Percentiles rank a stretch among this genome's conserved stretches.
Evolutionary conservation across 352 stramenopile species (phyloP).

Genomic region (Pythium phragmitis): DNA sequence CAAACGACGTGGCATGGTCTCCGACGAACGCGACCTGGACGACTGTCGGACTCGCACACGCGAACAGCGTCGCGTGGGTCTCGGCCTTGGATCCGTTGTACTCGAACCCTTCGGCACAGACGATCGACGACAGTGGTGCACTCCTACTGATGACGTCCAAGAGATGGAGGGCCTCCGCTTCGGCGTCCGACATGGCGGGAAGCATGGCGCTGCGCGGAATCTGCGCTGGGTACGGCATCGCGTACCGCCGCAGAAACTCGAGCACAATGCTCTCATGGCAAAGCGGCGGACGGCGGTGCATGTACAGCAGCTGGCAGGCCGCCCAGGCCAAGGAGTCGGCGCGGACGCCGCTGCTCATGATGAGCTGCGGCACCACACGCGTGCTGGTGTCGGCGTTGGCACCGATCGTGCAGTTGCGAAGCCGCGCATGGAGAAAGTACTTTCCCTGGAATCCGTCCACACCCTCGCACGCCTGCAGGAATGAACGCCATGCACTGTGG

Average conservation of each 20-base stretch:
- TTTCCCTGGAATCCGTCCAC: constrained; percentile 28
- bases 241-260: constrained; percentile 43
- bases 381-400: constrained; percentile 17
- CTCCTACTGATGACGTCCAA: constrained; percentile 62
- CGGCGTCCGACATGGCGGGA: constrained; percentile 33
- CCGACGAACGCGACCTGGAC: constrained; percentile 23
- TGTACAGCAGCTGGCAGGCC: constrained; percentile 46
- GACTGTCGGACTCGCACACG: constrained; percentile 18
- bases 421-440: constrained; percentile 34
- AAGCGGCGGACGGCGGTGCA: constrained; percentile 45
- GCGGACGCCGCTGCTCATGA: constrained; percentile 44
- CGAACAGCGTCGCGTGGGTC: constrained; percentile 38
- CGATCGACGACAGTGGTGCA: constrained; percentile 34
- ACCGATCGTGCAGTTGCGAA: constrained; percentile 46
- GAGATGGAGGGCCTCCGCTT: constrained; percentile 41
- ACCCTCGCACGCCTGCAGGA: constrained; percentile 42
- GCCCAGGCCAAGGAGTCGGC: constrained; percentile 55
- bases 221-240: constrained; percentile 8
- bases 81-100: constrained; percentile 27
- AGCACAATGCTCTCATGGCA: constrained; percentile 52
- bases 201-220: constrained; percentile 17
- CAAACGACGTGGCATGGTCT: constrained; percentile 16
- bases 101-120: constrained; percentile 55
- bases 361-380: constrained; percentile 29
- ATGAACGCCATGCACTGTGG: constrained; percentile 47